Base-by-base conservation (phyloP, 2,329 filamentous ascomycete species). In the Hortaea sp. region DNA sequence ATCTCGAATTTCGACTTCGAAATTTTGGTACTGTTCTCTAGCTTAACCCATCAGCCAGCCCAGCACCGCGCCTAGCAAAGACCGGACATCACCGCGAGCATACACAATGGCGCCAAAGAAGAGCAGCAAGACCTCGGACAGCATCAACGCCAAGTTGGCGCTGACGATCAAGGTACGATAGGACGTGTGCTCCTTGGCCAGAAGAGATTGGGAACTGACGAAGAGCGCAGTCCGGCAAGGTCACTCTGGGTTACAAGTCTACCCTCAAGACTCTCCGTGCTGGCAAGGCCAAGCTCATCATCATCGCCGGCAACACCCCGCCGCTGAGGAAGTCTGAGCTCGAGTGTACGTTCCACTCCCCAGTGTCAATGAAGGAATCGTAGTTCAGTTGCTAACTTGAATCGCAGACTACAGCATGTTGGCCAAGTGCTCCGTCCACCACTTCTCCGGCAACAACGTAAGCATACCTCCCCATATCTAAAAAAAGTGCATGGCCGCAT, bases 371-470 rank as follows among this genome's bases (percentile, higher is more conserved):
- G 5, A 27, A 12, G 27, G 6, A 31, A 7, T 12, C 29, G 28
- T 13, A 35, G 6, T 7, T 32, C 35, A 45, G 6, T 32, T 12
- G 13, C 51, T 57, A 47, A 60, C 43, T 28, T 13, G 27, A 9
- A 39, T 4, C 34, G 42, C 50, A 61, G 58, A 87, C 77, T 88
- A 89, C 78, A 80, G 80, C 69, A 92, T 92, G 87, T 73, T 94
- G 65, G 83, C 82, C 70, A 95, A 97, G 83, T 87, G 84, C 64
- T 82, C 85, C 57, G 90, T 97, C 66, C 90, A 97, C 80, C 92
- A 98, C 80, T 97, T 95, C 77, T 79, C 79, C 62, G 92, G 92
- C 66, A 95, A 94, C 84, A 97, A 97, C 82, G 90, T 97, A 84
- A 84, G 90, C 88, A 44, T 46, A 32, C 4, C 37, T 81, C 29